Evolutionary conservation across 176 grass and related monocot genomes (phyloP), one percentile per base, ranked within the genome.

Genomic region (Puya raimondii): DNA sequence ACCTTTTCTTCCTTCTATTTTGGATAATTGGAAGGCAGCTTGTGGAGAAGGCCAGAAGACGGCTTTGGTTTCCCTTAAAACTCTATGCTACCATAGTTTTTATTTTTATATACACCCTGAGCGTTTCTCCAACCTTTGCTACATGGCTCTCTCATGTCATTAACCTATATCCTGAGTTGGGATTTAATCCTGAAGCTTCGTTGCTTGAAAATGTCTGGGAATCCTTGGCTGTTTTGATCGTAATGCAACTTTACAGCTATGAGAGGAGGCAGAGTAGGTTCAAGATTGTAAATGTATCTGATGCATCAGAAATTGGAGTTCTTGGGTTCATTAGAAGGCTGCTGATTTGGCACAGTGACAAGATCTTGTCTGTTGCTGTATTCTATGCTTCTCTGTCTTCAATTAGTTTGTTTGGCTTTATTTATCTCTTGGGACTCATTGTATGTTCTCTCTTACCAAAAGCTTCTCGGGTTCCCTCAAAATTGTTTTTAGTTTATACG

Each of bases 201-300:
- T 75, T 96, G 63, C 76, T 96, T 70, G 64, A 77, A 71, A 96
- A 96, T 89, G 88, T 92, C 73, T 92, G 93, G 93, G 77, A 96
- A 85, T 92, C 93, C 42, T 85, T 92, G 70, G 88, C 88, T 71
- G 65, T 96, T 83, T 74, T 96, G 64, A 80, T 89, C 68, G 93
- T 96, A 9, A 96, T 96, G 93, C 93, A 96, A 90, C 93, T 96
- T 71, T 96, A 96, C 74, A 92, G 93, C 78, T 87, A 96, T 57
- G 93, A 96, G 78, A 91, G 93, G 81, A 80, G 88, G 70, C 86
- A 89, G 78, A 96, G 91, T 12, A 91, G 73, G 76, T 81, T 85
- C 26, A 92, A 71, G 77, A 80, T 80, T 70, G 81, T 85, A 65
- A 77, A 83, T 81, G 85, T 81, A 59, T 89, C 93, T 81, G 83